Base-by-base conservation (phyloP, 768 basidiomycete genomes). In the Hericium erinaceus region DNA sequence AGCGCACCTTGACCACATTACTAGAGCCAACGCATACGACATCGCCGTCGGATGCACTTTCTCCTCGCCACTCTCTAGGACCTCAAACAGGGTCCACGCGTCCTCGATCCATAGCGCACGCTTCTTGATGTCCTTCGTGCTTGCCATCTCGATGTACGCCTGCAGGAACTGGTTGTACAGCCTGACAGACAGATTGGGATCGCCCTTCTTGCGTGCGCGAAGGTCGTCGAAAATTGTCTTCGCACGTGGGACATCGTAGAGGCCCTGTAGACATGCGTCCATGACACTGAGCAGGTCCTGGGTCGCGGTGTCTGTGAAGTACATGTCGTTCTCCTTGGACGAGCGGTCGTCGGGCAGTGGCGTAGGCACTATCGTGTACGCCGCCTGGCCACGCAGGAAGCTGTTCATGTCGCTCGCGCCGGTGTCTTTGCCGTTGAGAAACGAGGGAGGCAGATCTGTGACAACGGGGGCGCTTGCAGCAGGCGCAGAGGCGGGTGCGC, bases 171-270 rank as follows among this genome's bases (percentile, higher is more conserved):
- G 74, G 66, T 90, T 86, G 69, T 87, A 87, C 28, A 79, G 58
- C 16, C 75, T 72, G 2, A 65, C 55, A 11, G 80, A 74, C 20
- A 83, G 65, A 15, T 89, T 65, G 4, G 76, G 73, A 4, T 80
- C 74, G 0, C 74, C 73, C 0, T 79, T 63, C 0, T 70, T 61
- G 9, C 69, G 64, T 20, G 60, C 60, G 6, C 85, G 80, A 39
- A 94, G 69, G 9, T 77, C 75, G 50, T 82, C 79, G 61, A 94
- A 92, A 22, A 95, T 79, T 39, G 75, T 73, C 61, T 82, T 82
- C 7, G 92, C 92, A 5, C 93, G 86, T 0, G 79, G 75, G 0
- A 93, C 82, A 67, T 93, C 89, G 68, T 86, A 83, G 2, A 81
- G 66, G 60, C 87, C 81, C 67, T 86, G 79, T 12, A 95, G 71